phyloP scores from a whole-genome alignment of 2,329 filamentous ascomycete genomes.

The Colletotrichum sp. region DNA sequence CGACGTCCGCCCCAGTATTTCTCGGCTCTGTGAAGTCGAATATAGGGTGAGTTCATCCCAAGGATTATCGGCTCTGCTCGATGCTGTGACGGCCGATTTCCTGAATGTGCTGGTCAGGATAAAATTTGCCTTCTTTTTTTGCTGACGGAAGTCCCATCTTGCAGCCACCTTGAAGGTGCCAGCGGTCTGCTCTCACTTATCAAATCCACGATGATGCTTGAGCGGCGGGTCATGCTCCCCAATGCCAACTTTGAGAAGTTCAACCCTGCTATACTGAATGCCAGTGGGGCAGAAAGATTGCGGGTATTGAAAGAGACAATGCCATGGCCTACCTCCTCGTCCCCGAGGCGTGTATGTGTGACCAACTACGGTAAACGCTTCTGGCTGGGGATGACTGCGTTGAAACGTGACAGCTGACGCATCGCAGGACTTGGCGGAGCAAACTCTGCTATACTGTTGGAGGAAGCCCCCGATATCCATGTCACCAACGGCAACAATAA shows the following conservation, averaged over 20 bases:
- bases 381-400: background rate
- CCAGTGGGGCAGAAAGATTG: background rate
- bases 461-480: background rate
- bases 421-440: constrained; percentile 26
- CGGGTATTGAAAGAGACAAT: constrained; percentile 13
- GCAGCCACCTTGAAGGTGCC: constrained; percentile 28
- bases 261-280: constrained; percentile 20
- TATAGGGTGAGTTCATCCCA: background rate
- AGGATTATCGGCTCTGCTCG: background rate
- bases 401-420: background rate
- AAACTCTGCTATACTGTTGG: constrained; percentile 26
- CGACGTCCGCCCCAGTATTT: constrained; percentile 25
- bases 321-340: constrained; percentile 25
- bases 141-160: background rate
- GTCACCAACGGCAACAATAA: background rate
- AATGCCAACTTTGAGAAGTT: constrained; percentile 29
- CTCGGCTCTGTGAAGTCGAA: constrained; percentile 30
- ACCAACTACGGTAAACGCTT: constrained; percentile 27
- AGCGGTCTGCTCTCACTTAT: constrained; percentile 29
- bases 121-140: background rate
- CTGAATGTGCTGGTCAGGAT: background rate
- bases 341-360: constrained; percentile 22
- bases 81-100: background rate
- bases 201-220: constrained; percentile 31
- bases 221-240: constrained; percentile 28